phyloP scores from a whole-genome alignment of 371 early-diverging fungal genomes.

The Mucor saturninus region DNA sequence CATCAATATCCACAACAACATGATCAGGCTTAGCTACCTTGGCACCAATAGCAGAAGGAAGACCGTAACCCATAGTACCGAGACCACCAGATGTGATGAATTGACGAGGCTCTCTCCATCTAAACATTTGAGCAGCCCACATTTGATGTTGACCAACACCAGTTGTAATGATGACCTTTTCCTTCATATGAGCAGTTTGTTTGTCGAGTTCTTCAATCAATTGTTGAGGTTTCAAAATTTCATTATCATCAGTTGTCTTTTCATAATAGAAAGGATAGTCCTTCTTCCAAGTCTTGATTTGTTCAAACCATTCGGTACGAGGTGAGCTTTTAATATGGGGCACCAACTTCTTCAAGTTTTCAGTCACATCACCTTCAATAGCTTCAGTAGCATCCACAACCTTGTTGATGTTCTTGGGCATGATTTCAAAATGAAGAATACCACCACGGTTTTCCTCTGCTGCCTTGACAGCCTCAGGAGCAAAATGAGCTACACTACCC shows the following conservation, averaged over 20 bases:
- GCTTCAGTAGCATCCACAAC: conserved; percentile 88
- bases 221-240: conserved; percentile 87
- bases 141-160: conserved; percentile 99
- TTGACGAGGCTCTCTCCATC: conserved; percentile 90
- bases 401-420: conserved; percentile 99
- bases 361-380: conserved; percentile 93
- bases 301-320: conserved; percentile 84
- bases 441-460: conserved; percentile 90
- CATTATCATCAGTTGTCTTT: conserved; percentile 38
- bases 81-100: conserved; percentile 95
- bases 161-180: conserved; percentile 92
- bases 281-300: conserved; percentile 83
- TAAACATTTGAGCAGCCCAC: conserved; percentile 91
- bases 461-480: conserved; percentile 91
- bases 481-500: conserved; percentile 83
- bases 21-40: conserved; percentile 93
- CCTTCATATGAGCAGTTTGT: conserved; percentile 81
- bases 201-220: conserved; percentile 89
- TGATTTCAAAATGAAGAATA: conserved; percentile 97
- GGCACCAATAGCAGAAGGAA: conserved; percentile 95
- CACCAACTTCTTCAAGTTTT: conserved; percentile 79
- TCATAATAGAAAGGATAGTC: conserved; percentile 90
- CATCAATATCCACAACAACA: conserved; percentile 95
- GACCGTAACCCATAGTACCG: conserved; percentile 98
- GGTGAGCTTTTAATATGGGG: conserved; percentile 74